phyloP scores from a whole-genome alignment of 2,329 filamentous ascomycete species.

The Diaporthe vexans region DNA sequence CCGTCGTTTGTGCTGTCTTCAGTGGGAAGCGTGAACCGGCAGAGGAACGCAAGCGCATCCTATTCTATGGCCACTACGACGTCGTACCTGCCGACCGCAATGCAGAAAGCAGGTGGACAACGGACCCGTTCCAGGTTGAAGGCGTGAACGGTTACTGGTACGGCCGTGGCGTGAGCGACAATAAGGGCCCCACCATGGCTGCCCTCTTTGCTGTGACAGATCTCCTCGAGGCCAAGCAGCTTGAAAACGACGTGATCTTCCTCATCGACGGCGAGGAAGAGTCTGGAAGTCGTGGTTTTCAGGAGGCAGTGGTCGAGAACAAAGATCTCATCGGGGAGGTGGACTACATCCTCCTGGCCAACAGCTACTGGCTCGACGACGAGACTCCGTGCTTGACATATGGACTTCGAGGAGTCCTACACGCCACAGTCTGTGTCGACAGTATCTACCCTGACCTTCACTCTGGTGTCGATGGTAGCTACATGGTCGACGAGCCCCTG shows the following conservation, averaged over 20 bases:
- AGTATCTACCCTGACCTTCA: conserved; percentile 91
- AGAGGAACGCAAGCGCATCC: conserved; percentile 82
- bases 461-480: conserved; percentile 95
- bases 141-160: conserved; percentile 95
- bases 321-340: conserved; percentile 90
- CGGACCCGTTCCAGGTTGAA: conserved; percentile 89
- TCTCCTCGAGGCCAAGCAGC: conserved; percentile 83
- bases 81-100: conserved; percentile 92
- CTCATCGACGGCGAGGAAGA: conserved; percentile 98
- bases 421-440: conserved; percentile 90
- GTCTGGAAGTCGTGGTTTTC: conserved; percentile 91
- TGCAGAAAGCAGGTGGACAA: conserved; percentile 81
- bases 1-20: conserved; percentile 93
- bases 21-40: conserved; percentile 78
- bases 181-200: conserved; percentile 96
- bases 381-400: conserved; percentile 96
- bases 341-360: conserved; percentile 94
- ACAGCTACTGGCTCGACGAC: conserved; percentile 99
- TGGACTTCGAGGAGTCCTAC: conserved; percentile 91
- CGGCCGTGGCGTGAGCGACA: conserved; percentile 95
- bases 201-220: conserved; percentile 95
- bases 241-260: conserved; percentile 92
- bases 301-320: conserved; percentile 82
- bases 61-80: conserved; percentile 99
- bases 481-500: conserved; percentile 89